Conservation (phyloP, 306 rosid genomes). For the Begonia peltatifolia region DNA sequence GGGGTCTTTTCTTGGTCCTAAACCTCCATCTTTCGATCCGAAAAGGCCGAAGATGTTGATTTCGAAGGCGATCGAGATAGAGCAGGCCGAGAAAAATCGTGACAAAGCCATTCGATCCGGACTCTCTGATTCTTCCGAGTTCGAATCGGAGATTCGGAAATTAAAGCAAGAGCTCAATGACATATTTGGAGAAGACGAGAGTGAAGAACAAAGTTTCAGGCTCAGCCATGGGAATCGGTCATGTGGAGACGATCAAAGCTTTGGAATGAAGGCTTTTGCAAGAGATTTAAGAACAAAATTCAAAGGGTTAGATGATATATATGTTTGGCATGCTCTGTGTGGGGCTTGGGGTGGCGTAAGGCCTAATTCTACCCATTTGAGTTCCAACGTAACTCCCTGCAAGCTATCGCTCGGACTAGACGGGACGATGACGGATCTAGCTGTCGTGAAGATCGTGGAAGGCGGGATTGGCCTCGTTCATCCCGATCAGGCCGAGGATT, state of each 20-base stretch:
- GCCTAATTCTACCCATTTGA: constrained; percentile 52
- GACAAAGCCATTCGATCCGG: constrained; percentile 21
- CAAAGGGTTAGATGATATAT: constrained; percentile 65
- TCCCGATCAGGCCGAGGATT: constrained; percentile 52
- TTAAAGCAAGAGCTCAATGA: constrained; percentile 39
- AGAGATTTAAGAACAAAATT: constrained; percentile 54
- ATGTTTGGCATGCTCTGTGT: constrained; percentile 77
- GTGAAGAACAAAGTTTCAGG: constrained; percentile 5
- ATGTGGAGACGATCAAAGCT: constrained; percentile 6
- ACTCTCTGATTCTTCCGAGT: no score
- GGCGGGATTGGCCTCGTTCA: constrained; percentile 75
- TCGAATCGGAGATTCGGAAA: constrained; percentile 3
- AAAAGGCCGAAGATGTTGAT: constrained; percentile 35
- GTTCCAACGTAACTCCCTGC: constrained; percentile 38
- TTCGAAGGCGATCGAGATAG: constrained; percentile 42
- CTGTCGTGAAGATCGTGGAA: constrained; percentile 47
- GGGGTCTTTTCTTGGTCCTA: constrained; percentile 39
- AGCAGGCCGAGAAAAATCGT: constrained; percentile 28
- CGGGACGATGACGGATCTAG: constrained; percentile 65
- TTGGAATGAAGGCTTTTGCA: constrained; percentile 66
- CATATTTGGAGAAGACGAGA: constrained; percentile 23
- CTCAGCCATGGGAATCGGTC: no score
- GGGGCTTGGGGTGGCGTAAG: constrained; percentile 96
- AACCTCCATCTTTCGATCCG: constrained; percentile 49
- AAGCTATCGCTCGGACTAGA: constrained; percentile 61